Conservation (phyloP, 345 rosid genomes). For the Arabidopsis arenosa region DNA sequence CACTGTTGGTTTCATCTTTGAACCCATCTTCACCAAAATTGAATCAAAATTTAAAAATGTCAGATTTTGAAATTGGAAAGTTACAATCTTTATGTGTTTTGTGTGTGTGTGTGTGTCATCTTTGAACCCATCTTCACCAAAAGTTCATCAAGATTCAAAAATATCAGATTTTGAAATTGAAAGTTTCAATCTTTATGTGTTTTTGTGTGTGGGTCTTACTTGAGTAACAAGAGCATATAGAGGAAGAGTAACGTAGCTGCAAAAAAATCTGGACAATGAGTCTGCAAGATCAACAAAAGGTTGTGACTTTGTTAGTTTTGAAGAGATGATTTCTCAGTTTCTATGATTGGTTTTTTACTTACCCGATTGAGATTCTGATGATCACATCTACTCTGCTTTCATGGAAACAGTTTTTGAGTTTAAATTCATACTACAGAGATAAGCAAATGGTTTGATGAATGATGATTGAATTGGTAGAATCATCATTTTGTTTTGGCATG, state of each 20-base stretch:
- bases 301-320: conserved; percentile 19
- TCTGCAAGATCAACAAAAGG: conserved; percentile 47
- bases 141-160: not conserved
- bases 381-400: conserved; percentile 51
- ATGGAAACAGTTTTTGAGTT: conserved; percentile 68
- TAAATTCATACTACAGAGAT: conserved; percentile 63
- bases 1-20: conserved; percentile 84
- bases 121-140: conserved; percentile 77
- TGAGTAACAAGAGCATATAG: conserved; percentile 93
- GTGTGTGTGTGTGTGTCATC: conserved; percentile 48
- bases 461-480: conserved; percentile 41
- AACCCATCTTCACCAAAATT: conserved; percentile 69
- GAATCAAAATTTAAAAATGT: not conserved
- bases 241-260: conserved; percentile 97
- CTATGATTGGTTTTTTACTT: conserved; percentile 31
- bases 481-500: conserved; percentile 72
- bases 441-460: not conserved
- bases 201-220: conserved; percentile 41
- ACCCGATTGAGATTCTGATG: conserved; percentile 84
- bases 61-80: not conserved
- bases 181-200: not conserved
- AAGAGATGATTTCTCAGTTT: not conserved
- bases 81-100: not conserved
- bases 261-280: conserved; percentile 71
- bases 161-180: not conserved